Conservation (phyloP, 2,329 filamentous ascomycete genomes). For the Xylariomycetidae sp. region DNA sequence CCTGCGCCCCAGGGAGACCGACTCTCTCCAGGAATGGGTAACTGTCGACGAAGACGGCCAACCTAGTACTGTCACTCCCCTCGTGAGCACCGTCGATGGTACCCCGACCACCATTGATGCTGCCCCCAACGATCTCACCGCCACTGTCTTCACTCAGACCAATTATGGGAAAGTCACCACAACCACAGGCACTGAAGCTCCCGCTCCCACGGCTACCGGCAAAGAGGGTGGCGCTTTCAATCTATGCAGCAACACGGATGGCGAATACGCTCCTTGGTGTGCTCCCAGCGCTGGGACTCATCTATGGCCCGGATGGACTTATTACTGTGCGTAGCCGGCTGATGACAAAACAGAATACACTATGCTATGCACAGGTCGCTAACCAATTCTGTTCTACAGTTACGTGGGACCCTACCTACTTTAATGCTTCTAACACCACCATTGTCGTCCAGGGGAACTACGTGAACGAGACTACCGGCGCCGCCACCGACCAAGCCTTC, state of each 20-base stretch:
- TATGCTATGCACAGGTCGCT: not conserved
- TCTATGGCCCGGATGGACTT: slow-evolving; percentile 41
- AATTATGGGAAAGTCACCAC: slow-evolving; percentile 24
- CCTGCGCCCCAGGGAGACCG: slow-evolving; percentile 14
- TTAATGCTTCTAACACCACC: slow-evolving; percentile 37
- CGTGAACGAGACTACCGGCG: slow-evolving; percentile 27
- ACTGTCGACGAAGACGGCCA: slow-evolving; percentile 43
- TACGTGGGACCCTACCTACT: slow-evolving; percentile 52
- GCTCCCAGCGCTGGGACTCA: slow-evolving; percentile 38
- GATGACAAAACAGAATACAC: too few species aligned
- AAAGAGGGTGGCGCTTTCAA: slow-evolving; percentile 44
- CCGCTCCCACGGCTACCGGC: slow-evolving; percentile 38
- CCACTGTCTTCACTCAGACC: slow-evolving; percentile 30
- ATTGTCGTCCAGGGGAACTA: slow-evolving; percentile 27
- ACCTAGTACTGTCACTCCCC: slow-evolving; percentile 46
- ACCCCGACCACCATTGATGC: slow-evolving; percentile 35
- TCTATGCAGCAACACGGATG: slow-evolving; percentile 44
- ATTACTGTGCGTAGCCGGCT: slow-evolving; percentile 47
- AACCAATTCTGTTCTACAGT: slow-evolving; percentile 32
- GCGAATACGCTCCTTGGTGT: slow-evolving; percentile 47
- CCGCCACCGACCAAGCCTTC: slow-evolving; percentile 30
- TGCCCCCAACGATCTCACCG: slow-evolving; percentile 38
- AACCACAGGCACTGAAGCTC: slow-evolving; percentile 37
- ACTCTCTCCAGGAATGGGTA: slow-evolving; percentile 45
- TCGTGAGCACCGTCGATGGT: slow-evolving; percentile 40